Percentiles rank a stretch among this genome's conserved stretches.
Evolutionary conservation across 106 monocot species (phyloP).

Genomic region (Hemerocallis citrina): DNA sequence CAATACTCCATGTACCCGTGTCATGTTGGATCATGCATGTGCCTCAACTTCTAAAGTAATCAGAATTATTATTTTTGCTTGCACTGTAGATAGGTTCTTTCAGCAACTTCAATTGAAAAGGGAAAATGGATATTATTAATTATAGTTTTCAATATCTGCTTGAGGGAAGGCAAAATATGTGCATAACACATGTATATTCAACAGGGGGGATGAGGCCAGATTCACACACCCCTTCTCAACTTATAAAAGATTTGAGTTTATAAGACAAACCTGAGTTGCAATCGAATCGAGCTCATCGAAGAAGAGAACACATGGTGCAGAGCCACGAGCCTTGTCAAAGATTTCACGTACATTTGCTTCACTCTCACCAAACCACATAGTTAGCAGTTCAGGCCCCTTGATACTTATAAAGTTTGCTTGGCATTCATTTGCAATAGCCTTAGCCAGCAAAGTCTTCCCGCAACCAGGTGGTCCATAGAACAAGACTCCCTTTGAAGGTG

Average conservation of each 20-base stretch:
- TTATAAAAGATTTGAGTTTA: not conserved
- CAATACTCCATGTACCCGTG: too few relatives aligned
- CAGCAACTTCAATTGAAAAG: too few relatives aligned
- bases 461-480: conserved; percentile 66
- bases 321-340: conserved; percentile 59
- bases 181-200: too few relatives aligned
- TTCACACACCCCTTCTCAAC: not conserved
- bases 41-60: too few relatives aligned
- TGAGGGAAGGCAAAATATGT: too few relatives aligned
- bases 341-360: conserved; percentile 66
- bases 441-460: conserved; percentile 53
- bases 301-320: conserved; percentile 67
- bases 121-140: too few relatives aligned
- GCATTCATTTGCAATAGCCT: conserved; percentile 65
- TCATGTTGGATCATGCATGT: too few relatives aligned
- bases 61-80: too few relatives aligned
- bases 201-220: too few relatives aligned
- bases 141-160: too few relatives aligned
- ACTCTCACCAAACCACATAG: conserved; percentile 75
- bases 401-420: conserved; percentile 64
- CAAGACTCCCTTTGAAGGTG: conserved; percentile 54
- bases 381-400: conserved; percentile 53
- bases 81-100: too few relatives aligned
- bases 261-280: conserved; percentile 44
- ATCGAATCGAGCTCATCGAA: conserved; percentile 70